Evolutionary conservation across 805 yeast genomes (phyloP).

Genomic region (Metschnikowia aberdeeniae): DNA sequence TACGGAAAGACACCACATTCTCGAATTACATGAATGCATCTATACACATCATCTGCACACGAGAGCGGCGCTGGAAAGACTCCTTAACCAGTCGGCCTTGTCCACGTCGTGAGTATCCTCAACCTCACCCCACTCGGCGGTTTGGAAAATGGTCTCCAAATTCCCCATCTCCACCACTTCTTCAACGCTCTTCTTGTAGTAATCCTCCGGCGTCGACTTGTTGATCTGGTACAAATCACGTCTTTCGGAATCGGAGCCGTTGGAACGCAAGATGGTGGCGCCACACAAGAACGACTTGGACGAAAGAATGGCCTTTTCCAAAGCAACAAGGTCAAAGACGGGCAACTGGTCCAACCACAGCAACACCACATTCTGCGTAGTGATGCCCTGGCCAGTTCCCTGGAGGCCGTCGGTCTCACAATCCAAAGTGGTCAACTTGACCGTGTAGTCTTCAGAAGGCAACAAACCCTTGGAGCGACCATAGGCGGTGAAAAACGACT

Average conservation of each 20-base stretch:
- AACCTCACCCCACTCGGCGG: slow-evolving; percentile 94
- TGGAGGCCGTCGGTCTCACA: slow-evolving; percentile 76
- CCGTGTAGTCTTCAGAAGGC: slow-evolving; percentile 19
- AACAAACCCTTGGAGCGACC: slow-evolving; percentile 26
- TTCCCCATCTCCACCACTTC: slow-evolving; percentile 75
- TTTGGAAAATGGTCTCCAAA: slow-evolving; percentile 80
- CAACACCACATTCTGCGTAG: slow-evolving; percentile 56
- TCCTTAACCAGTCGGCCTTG: slow-evolving; percentile 80
- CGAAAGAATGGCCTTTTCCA: slow-evolving; percentile 84
- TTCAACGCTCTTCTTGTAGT: slow-evolving; percentile 48
- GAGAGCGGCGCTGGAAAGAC: slow-evolving; percentile 70
- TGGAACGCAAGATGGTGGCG: slow-evolving; percentile 55
- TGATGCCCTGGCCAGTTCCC: slow-evolving; percentile 69
- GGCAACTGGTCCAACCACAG: slow-evolving; percentile 62
- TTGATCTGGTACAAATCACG: slow-evolving; percentile 33
- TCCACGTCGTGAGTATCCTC: slow-evolving; percentile 99
- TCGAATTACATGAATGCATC: neutral
- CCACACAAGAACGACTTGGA: slow-evolving; percentile 88
- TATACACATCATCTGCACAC: slow-evolving; percentile 23
- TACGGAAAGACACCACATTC: too few relatives aligned
- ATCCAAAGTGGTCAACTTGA: slow-evolving; percentile 60
- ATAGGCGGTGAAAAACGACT: slow-evolving; percentile 48
- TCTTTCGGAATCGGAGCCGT: slow-evolving; percentile 20
- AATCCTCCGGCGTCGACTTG: slow-evolving; percentile 26
- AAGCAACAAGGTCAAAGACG: slow-evolving; percentile 76